These are phyloP conservation scores for Vaccinium corymbosum DNA, from an alignment of 148 eudicot genomes.

Conservation along the genomic window DNA sequence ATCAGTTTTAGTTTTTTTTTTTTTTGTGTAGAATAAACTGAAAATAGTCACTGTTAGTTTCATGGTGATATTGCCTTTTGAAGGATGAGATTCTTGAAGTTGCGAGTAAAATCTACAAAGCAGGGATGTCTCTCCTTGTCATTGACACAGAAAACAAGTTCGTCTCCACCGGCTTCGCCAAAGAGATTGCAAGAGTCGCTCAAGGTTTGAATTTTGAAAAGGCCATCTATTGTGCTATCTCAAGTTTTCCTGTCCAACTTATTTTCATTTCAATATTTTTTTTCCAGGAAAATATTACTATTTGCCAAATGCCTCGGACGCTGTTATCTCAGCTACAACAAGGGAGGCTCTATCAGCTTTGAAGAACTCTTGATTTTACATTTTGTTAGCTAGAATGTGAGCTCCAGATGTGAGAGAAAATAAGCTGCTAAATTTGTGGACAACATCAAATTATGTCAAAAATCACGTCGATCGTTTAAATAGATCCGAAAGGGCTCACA, in stretches of 20 bases:
- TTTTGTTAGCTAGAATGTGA: neutral
- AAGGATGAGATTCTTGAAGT: constrained; percentile 99
- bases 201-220: constrained; percentile 51
- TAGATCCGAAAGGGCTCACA: too few species aligned
- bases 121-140: constrained; percentile 96
- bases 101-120: constrained; percentile 87
- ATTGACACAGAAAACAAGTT: constrained; percentile 98
- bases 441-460: too few species aligned
- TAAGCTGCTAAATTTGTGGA: neutral
- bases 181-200: constrained; percentile 94
- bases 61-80: neutral
- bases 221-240: neutral
- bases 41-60: neutral
- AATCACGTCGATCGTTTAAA: too few species aligned
- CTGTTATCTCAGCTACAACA: constrained; percentile 88
- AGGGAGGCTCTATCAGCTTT: constrained; percentile 79
- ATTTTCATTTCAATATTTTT: neutral
- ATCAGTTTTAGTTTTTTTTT: neutral
- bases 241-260: constrained; percentile 6
- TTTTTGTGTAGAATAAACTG: neutral
- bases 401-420: neutral
- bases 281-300: constrained; percentile 91
- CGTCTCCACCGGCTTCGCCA: constrained; percentile 96
- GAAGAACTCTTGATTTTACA: constrained; percentile 57
- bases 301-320: constrained; percentile 97